Base-by-base conservation (phyloP, 2,329 filamentous ascomycete species). In the Botrytis tulipae region DNA sequence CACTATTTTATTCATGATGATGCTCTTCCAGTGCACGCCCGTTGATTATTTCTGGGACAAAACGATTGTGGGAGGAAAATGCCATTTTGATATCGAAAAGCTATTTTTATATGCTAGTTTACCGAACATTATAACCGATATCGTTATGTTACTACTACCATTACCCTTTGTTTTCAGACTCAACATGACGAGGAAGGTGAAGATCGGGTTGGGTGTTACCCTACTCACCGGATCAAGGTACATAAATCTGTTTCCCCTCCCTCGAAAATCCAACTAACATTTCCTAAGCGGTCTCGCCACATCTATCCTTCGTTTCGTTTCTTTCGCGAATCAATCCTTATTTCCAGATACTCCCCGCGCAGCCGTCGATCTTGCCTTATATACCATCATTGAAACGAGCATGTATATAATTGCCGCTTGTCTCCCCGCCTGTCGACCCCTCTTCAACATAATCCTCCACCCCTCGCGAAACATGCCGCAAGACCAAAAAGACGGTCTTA, bases 81-180 rank as follows among this genome's bases (percentile, higher is more conserved):
- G 74, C 29, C 71, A 69, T 44, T 51, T 73, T 22, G 37, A 73
- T 70, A 54, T 74, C 18, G 71, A 76, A 80, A 74, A 4, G 81
- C 79, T 4, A 84, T 85, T 68, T 82, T 86, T 67, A 83, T 82
- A n/a, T 85, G 85, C 76, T 59, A 82, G 82, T 7, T 80, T 85
- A 0, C 83, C 83, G 6, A 84, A 83, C 68, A 83, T 84, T 67
- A 60, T 82, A n/a, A 82, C 80, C 12, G 83, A 84, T 73, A 71
- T 83, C 1, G 78, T 79, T 61, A 84, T 84, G 71, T 74, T 84
- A 61, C 74, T 73, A 16, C 68, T 82, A 73, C 81, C 80, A 16
- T 73, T 82, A 37, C 75, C 74, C 9, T 77, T 81, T 70, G 79
- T 83, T 18, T 82, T 78, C 78, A 76, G 73, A 44, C 74, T 82